Base-by-base conservation (phyloP, 192 early-diverging fungal species). In the Umbelopsis sp. region DNA sequence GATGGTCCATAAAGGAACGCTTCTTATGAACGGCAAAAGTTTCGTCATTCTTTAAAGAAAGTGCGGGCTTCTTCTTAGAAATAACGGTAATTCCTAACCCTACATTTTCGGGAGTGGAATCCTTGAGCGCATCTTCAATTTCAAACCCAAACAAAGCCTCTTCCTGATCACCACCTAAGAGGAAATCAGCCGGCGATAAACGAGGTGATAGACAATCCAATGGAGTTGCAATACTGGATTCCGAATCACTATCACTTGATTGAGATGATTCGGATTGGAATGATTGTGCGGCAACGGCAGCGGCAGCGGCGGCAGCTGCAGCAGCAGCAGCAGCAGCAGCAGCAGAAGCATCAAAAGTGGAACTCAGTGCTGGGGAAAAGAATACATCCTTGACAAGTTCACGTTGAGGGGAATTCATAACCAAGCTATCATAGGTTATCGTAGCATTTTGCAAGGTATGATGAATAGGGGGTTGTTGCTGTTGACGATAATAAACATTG, bases 301-400 rank as follows among this genome's bases (percentile, higher is more conserved):
- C 45, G 29, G 21, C 29, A 41, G 36, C 26, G 65, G 45, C 45
- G 65, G 56, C 45, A 12, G 65, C 32, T 8, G 47, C 45, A 31
- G 65, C 38, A 54, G 47, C 52, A 45, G 36, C 67, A 34, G 34
- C 34, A 9, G 56, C 26, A 10, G 45, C 43, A 25, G 47, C 52
- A 34, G 36, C 67, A 34, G 34, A 24, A 36, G 34, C 49, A 29
- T 69, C 73, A 34, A 62, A 62, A 32, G 56, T 62, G 17, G 56
- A 62, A 34, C 56, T 62, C 70, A 75, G 69, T 11, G 79, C 79
- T 49, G 79, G 75, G 20, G 79, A 81, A 59, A 81, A 81, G 32
- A 81, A 81, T 3, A 81, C 79, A 45, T 81, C 79, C 54, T 81
- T 81, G 3, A 81, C 79, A 16, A 81, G 68, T n/a, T 73, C 67